These are phyloP conservation scores for Teratosphaeria viscida DNA, from an alignment of 2,329 filamentous ascomycete genomes.

Conservation along the genomic window DNA sequence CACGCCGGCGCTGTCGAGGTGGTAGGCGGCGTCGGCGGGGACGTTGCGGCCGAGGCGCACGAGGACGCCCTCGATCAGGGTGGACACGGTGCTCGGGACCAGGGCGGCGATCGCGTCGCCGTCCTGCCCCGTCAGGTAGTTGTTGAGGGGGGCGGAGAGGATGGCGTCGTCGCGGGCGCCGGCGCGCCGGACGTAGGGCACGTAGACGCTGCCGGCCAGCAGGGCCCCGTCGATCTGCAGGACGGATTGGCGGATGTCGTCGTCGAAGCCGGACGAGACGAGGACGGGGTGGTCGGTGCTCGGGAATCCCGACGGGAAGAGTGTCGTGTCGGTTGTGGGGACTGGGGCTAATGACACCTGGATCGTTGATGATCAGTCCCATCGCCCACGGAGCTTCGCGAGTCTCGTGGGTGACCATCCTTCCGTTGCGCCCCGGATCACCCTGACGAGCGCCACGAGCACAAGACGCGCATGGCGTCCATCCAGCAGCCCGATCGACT, in stretches of 20 bases:
- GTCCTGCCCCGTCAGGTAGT: slow-evolving; percentile 11
- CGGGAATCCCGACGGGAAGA: slow-evolving; percentile 14
- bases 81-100: slow-evolving; percentile 11
- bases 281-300: slow-evolving; percentile 13
- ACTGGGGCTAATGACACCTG: slow-evolving; percentile 1
- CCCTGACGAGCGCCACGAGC: not conserved
- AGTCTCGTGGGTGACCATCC: not conserved
- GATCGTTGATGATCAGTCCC: not conserved
- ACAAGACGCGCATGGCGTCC: too few relatives aligned
- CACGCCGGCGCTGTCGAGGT: slow-evolving; percentile 6
- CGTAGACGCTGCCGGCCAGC: slow-evolving; percentile 4
- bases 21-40: slow-evolving; percentile 9
- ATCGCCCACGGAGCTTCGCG: not conserved
- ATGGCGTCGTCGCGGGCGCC: slow-evolving; percentile 1
- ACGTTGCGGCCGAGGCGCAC: slow-evolving; percentile 12
- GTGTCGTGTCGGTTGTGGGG: slow-evolving; percentile 6
- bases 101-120: slow-evolving; percentile 13
- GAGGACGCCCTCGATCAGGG: slow-evolving; percentile 9
- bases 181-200: slow-evolving; percentile 9
- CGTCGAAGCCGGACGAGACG: slow-evolving; percentile 4
- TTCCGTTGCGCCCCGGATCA: not conserved
- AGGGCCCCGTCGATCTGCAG: slow-evolving; percentile 15
- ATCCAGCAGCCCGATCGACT: not conserved
- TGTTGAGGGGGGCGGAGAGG: not conserved
- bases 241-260: slow-evolving; percentile 14